phyloP scores from a whole-genome alignment of 352 stramenopile species.

The Phytophthora syringae region DNA sequence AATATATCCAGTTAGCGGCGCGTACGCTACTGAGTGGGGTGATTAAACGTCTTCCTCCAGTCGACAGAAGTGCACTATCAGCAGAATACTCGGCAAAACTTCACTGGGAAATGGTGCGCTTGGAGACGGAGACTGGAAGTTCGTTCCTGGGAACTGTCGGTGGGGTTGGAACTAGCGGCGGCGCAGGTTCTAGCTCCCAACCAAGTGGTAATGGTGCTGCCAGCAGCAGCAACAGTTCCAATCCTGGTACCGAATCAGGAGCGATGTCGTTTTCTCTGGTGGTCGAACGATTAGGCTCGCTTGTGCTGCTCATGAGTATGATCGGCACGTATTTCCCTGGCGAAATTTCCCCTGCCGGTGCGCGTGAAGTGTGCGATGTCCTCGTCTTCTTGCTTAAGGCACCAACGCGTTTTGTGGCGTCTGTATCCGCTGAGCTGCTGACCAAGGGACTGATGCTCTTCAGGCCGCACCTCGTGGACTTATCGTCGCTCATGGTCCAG shows the following conservation, averaged over 20 bases:
- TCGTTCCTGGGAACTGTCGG: conserved; percentile 34
- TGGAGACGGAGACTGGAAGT: conserved; percentile 67
- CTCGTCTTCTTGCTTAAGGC: conserved; percentile 70
- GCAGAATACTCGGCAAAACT: conserved; percentile 84
- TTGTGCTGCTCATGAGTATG: conserved; percentile 85
- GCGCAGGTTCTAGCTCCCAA: conserved; percentile 21
- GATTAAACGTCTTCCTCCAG: conserved; percentile 70
- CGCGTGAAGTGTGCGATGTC: conserved; percentile 84
- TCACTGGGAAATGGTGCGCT: conserved; percentile 76
- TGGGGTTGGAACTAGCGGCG: conserved; percentile 19
- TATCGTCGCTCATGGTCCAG: conserved; percentile 79
- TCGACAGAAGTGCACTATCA: conserved; percentile 52
- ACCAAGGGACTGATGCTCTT: conserved; percentile 89
- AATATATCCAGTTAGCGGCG: conserved; percentile 79
- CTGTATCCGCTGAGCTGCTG: conserved; percentile 75
- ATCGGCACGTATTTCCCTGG: conserved; percentile 87
- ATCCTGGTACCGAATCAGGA: conserved; percentile 6
- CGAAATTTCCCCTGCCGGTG: conserved; percentile 76
- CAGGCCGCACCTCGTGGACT: conserved; percentile 77
- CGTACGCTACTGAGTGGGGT: conserved; percentile 73
- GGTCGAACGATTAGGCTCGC: conserved; percentile 65
- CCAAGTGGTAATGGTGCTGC: conserved; percentile 30
- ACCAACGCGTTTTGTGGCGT: conserved; percentile 61
- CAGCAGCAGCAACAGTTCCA: conserved; percentile 26
- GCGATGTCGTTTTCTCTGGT: conserved; percentile 45